These are phyloP conservation scores for Syncephalastrum contaminatum DNA, from an alignment of 371 early-diverging fungal species.

Conservation along the genomic window DNA sequence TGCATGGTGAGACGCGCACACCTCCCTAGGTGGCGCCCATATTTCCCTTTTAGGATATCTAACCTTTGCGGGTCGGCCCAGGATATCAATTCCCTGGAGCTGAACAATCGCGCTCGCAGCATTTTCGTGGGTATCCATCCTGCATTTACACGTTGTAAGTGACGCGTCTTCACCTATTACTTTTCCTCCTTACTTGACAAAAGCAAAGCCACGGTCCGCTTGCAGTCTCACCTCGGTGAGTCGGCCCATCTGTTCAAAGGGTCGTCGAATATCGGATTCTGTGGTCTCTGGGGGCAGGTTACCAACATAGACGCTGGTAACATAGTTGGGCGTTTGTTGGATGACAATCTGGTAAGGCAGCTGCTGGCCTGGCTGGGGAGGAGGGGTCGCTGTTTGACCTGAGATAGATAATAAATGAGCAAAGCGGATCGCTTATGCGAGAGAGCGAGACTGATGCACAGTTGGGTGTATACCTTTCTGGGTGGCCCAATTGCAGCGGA, in stretches of 20 bases:
- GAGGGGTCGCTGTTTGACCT: constrained; percentile 52
- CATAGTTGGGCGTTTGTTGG: constrained; percentile 73
- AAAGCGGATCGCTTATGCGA: not conserved
- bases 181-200: constrained; percentile 62
- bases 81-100: constrained; percentile 65
- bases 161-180: not conserved
- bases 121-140: constrained; percentile 83
- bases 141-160: constrained; percentile 18
- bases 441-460: too few species aligned
- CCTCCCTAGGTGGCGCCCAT: not conserved
- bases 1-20: not conserved
- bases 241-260: constrained; percentile 77
- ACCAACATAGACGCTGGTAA: constrained; percentile 88
- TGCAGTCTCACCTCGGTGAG: constrained; percentile 81
- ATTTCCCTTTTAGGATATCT: not conserved
- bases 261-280: constrained; percentile 72
- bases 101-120: constrained; percentile 82
- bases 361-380: constrained; percentile 54
- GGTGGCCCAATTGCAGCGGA: constrained; percentile 74
- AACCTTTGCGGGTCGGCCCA: constrained; percentile 75
- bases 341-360: constrained; percentile 70
- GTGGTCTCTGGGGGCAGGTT: constrained; percentile 79
- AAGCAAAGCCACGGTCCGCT: constrained; percentile 89
- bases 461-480: constrained; percentile 34
- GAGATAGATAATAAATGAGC: not conserved